These are phyloP conservation scores for Hyaloscypha finlandica DNA, from an alignment of 495 filamentous ascomycete species.

Conservation along the genomic window DNA sequence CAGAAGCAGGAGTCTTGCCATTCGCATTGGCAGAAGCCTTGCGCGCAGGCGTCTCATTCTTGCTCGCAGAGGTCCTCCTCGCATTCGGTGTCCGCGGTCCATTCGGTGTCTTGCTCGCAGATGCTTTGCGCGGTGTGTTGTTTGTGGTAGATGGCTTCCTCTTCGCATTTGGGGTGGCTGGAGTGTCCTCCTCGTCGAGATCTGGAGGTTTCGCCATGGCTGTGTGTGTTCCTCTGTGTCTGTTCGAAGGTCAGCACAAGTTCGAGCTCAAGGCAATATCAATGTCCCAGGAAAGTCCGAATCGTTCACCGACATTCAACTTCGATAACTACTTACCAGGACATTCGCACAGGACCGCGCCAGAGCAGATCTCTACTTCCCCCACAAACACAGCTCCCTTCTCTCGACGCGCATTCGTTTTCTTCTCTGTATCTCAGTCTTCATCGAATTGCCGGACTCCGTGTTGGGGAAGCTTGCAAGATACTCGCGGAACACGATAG, in stretches of 20 bases:
- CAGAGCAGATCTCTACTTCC: background rate
- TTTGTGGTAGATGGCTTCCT: slow-evolving; percentile 8
- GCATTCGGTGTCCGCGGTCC: background rate
- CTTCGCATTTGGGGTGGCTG: slow-evolving; percentile 12
- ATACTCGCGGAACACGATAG: background rate
- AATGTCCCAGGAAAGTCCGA: background rate
- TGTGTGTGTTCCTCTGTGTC: background rate
- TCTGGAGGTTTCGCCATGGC: slow-evolving; percentile 14
- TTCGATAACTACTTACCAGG: background rate
- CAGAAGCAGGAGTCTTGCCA: slow-evolving; percentile 47
- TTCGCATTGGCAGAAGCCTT: slow-evolving; percentile 6
- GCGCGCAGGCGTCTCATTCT: background rate
- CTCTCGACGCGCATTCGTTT: background rate
- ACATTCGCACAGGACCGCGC: background rate
- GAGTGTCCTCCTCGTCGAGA: background rate
- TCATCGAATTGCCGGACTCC: background rate
- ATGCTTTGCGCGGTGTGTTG: slow-evolving; percentile 4
- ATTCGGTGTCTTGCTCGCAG: slow-evolving; percentile 13
- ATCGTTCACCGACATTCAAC: background rate
- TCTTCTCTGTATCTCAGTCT: background rate
- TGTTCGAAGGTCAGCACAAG: background rate
- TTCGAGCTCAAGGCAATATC: background rate
- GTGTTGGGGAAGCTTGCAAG: background rate
- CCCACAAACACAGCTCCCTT: background rate
- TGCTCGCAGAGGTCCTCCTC: background rate